Base-by-base conservation (phyloP, 441 rosid genomes). In the Brassica hybrid region DNA sequence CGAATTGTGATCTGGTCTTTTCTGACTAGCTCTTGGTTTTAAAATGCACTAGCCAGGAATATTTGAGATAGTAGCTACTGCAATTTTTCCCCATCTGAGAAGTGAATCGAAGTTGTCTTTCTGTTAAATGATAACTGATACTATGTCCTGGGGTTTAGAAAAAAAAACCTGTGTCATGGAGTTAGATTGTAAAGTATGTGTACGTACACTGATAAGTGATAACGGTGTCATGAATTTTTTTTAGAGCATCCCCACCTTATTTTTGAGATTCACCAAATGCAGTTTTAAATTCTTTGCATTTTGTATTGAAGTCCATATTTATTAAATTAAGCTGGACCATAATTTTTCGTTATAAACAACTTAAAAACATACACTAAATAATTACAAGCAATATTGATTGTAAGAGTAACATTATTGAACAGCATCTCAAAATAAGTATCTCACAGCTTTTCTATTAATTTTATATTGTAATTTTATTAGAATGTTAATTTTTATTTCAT, bases 191-290 rank as follows among this genome's bases (percentile, higher is more conserved):
- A 12, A 3, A n/a, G 0, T 50, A 0, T n/a, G 56, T 50, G 18
- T 50, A 50, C 7, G 18, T 50, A 50, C 7, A 50, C 56, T 50
- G 56, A 50, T 50, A 14, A 14, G 18, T 14, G 18, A 48, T 50
- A 50, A 50, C 56, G 4, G 50, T 43, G 56, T 50, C 56, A 14
- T 50, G 18, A 50, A 50, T 50, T 41, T 41, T 50, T 50, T n/a
- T 50, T 43, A 50, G 56, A 50, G 56, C 18, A 50, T 50, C 56
- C 56, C 56, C 56, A 50, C 56, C 56, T 50, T 50, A 50, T n/a
- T 50, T 50, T 50, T 50, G 19, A 50, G 57, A 50, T 50, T 16
- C 7, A 50, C 57, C 57, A 14, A 7, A 14, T 48, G 7, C 54
- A 48, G 54, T 48, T 48, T 48, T 5, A 48, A 48, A 48, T 48